These are phyloP conservation scores for Boletus huronensis DNA, from an alignment of 768 basidiomycete genomes.

Conservation along the genomic window DNA sequence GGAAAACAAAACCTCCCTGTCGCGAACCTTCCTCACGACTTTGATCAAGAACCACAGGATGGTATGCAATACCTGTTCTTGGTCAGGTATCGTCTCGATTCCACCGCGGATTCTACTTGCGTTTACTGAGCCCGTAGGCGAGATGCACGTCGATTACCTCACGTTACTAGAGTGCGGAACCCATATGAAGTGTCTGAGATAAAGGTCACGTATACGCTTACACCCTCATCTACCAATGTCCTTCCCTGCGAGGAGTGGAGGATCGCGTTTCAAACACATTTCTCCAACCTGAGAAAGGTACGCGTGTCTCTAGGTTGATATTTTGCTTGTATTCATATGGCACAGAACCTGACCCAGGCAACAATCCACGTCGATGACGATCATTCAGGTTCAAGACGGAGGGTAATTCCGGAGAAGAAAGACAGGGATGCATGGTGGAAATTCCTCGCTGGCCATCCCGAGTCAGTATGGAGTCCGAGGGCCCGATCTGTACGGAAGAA, in stretches of 20 bases:
- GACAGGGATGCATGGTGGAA: constrained; percentile 80
- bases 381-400: constrained; percentile 18
- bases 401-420: constrained; percentile 62
- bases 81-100: constrained; percentile 53
- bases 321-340: constrained; percentile 4
- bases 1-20: constrained; percentile 77
- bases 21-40: constrained; percentile 72
- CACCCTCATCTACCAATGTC: constrained; percentile 26
- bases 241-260: constrained; percentile 73
- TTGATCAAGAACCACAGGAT: constrained; percentile 60
- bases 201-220: constrained; percentile 16
- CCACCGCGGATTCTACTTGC: background rate
- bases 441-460: constrained; percentile 66
- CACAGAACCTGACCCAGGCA: constrained; percentile 65
- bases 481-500: constrained; percentile 15
- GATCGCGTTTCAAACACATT: constrained; percentile 50
- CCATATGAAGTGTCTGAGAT: constrained; percentile 53
- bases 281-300: constrained; percentile 62
- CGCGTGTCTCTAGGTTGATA: background rate
- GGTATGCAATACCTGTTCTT: constrained; percentile 80
- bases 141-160: constrained; percentile 64
- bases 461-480: constrained; percentile 58
- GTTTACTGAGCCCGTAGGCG: constrained; percentile 46
- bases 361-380: constrained; percentile 37
- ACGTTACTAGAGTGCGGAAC: constrained; percentile 60